Evolutionary conservation across 208 protist genomes (phyloP).

Genomic region (Acanthamoeba triangularis): DNA sequence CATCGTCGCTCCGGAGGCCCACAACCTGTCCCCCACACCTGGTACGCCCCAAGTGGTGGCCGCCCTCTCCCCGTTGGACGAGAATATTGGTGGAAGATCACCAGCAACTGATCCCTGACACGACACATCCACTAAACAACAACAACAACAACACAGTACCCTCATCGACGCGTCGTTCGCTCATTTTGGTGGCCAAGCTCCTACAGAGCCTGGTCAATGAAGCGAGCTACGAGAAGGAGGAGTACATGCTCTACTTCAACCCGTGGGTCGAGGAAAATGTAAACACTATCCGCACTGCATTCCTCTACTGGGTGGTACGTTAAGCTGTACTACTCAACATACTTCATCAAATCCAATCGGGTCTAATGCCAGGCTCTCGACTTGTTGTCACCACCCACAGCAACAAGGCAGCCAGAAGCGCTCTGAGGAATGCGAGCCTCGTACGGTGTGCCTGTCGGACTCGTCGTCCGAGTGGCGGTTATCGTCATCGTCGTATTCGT

Average conservation of each 20-base stretch:
- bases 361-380: no score
- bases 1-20: slow-evolving; percentile 50
- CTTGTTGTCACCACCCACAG: neutral
- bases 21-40: neutral
- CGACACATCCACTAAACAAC: no score
- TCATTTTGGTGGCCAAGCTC: slow-evolving; percentile 63
- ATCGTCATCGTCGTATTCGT: neutral
- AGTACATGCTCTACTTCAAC: slow-evolving; percentile 58
- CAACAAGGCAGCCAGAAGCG: neutral
- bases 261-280: slow-evolving; percentile 29
- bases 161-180: neutral
- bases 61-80: no score
- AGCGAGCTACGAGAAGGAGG: neutral
- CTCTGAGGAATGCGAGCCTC: no score
- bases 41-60: no score
- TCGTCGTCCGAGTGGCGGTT: neutral
- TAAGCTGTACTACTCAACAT: neutral
- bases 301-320: slow-evolving; percentile 49
- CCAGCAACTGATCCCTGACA: no score
- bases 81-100: no score
- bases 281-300: neutral
- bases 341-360: no score
- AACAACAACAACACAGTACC: no score
- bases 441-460: no score
- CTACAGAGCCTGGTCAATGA: slow-evolving; percentile 61